Evolutionary conservation across 306 rosid genomes (phyloP).

Genomic region (Vicia villosa): DNA sequence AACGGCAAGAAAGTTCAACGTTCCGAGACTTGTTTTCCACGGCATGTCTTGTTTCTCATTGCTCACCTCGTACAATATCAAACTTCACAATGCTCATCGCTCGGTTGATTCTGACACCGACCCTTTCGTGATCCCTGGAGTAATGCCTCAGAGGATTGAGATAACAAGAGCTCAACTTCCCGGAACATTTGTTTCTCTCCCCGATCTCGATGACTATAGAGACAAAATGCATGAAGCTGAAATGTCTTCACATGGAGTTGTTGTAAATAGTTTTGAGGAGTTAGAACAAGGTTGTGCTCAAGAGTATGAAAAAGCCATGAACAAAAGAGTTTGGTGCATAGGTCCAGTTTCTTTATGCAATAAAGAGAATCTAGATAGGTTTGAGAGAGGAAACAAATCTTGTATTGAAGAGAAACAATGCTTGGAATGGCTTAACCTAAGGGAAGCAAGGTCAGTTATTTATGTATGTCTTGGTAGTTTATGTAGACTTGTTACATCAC

Average conservation of each 20-base stretch:
- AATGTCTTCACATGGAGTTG: constrained; percentile 54
- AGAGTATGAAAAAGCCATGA: constrained; percentile 46
- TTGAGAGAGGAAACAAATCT: constrained; percentile 71
- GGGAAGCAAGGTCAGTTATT: constrained; percentile 63
- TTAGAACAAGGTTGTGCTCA: constrained; percentile 53
- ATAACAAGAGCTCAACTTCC: constrained; percentile 63
- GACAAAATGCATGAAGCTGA: constrained; percentile 70
- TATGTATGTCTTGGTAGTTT: constrained; percentile 81
- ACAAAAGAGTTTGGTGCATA: constrained; percentile 73
- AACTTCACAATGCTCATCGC: constrained; percentile 38
- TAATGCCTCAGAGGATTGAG: constrained; percentile 44
- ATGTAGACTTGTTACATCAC: constrained; percentile 63
- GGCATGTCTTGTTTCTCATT: constrained; percentile 49
- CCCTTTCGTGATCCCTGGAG: constrained; percentile 60
- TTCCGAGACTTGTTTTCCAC: constrained; percentile 38
- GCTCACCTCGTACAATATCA: constrained; percentile 51
- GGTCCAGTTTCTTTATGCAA: constrained; percentile 74
- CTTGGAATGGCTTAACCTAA: constrained; percentile 65
- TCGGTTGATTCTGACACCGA: constrained; percentile 43
- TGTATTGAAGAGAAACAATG: constrained; percentile 53
- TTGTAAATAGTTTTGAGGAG: constrained; percentile 69
- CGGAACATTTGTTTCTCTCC: constrained; percentile 51
- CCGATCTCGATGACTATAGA: constrained; percentile 63
- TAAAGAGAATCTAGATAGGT: constrained; percentile 55
- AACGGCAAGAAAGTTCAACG: constrained; percentile 19